Base-by-base conservation (phyloP, 1,284 basidiomycete genomes). In the Ceratorhiza oryzae-sativae region DNA sequence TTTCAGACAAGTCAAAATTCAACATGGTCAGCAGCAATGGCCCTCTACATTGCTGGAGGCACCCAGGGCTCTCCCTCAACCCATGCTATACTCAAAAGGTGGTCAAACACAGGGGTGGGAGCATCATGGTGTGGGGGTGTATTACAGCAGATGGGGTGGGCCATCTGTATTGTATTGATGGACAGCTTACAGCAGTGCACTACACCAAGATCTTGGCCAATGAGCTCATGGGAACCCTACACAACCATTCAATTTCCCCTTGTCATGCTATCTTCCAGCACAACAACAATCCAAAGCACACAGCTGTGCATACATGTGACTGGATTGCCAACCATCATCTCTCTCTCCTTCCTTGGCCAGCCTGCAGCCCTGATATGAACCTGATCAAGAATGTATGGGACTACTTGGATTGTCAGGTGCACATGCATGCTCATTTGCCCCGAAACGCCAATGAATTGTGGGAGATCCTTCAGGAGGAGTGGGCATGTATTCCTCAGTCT, bases 81-180 rank as follows among this genome's bases (percentile, higher is more conserved):
- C 10, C 18, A 1, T 4, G 53, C 8, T 56, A 10, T 6, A 3
- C 32, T n/a, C 25, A 20, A 6, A 23, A 85, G 0, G 48, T 53
- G 20, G 39, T 12, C 23, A 3, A 58, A 36, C 41, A 9, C 5
- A 53, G 65, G 30, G 65, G 65, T 25, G 58, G 58, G 6, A 36
- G 30, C 15, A 13, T 60, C 8, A 60, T 45, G 23, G 10, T 45
- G 6, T 56, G 65, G 65, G 36, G 42, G 18, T 68, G 65, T 46
- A 41, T 68, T 36, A 32, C 3, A 8, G 53, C 34, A 25, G 27
- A 41, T 12, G 65, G 65, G 15, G 39, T 39, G 3, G 65, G 65
- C 3, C 15, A 42, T 32, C 30, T 36, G 39, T 10, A 13, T 36
- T 39, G 15, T 32, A 18, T 68, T 32, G 51, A 56, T 0, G 13